These are phyloP conservation scores for Hygrocybe punicea DNA, from an alignment of 768 basidiomycete species.

Conservation along the genomic window DNA sequence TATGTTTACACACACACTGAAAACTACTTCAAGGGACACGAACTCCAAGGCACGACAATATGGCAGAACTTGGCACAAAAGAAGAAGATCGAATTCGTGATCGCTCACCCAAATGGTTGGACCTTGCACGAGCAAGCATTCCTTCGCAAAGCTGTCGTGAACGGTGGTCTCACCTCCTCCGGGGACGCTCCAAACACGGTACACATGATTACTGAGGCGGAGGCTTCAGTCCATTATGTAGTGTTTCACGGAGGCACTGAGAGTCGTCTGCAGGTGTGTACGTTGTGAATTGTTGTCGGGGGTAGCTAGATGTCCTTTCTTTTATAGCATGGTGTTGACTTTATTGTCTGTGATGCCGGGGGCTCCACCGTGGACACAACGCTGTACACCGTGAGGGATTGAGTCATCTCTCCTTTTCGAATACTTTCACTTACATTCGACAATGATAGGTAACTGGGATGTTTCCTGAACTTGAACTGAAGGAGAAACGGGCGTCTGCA, in stretches of 20 bases:
- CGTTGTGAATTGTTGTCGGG: not conserved
- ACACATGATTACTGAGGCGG: not conserved
- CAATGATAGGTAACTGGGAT: not conserved
- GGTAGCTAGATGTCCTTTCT: not conserved
- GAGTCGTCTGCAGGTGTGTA: not conserved
- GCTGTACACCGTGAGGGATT: not conserved
- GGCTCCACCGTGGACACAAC: constrained; percentile 3
- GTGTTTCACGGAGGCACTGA: not conserved
- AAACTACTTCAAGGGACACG: not conserved
- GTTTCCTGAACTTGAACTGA: not conserved
- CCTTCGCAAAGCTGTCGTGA: not conserved
- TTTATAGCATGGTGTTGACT: not conserved
- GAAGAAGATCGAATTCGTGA: constrained; percentile 1
- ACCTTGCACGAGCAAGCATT: not conserved
- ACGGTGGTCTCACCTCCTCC: not conserved
- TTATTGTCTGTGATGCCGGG: not conserved
- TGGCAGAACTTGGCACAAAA: not conserved
- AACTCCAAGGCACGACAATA: not conserved
- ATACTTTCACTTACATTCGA: not conserved
- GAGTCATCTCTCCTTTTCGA: not conserved
- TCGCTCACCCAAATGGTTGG: constrained; percentile 1
- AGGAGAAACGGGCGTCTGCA: not conserved
- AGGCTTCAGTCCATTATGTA: not conserved
- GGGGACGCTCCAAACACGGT: not conserved
- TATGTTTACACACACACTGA: not conserved